These are phyloP conservation scores for Porogramme epimiltina DNA, from an alignment of 1,284 basidiomycete species.

Conservation along the genomic window DNA sequence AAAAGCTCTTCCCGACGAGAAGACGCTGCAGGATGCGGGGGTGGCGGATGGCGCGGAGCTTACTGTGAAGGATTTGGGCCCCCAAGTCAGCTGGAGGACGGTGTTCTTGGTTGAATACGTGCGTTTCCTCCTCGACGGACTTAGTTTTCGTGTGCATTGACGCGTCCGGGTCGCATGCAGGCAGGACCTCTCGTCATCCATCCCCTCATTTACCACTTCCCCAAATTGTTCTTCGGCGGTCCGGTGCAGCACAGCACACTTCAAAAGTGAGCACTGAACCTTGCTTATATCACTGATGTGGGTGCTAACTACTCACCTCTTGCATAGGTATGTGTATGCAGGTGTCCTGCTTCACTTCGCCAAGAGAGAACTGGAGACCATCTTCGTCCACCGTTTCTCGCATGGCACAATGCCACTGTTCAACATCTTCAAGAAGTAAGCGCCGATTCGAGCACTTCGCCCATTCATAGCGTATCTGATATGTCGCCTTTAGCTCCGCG, in stretches of 20 bases:
- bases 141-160: conserved; percentile 1
- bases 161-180: conserved; percentile 42
- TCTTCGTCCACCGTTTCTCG: conserved; percentile 95
- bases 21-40: conserved; percentile 58
- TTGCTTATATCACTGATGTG: neutral
- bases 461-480: conserved; percentile 9
- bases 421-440: conserved; percentile 92
- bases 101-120: conserved; percentile 94
- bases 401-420: conserved; percentile 90
- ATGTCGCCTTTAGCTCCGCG: conserved; percentile 58
- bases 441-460: conserved; percentile 9
- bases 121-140: conserved; percentile 34
- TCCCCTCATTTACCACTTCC: conserved; percentile 82
- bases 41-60: conserved; percentile 62
- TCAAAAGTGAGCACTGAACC: conserved; percentile 60
- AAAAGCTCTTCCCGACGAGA: conserved; percentile 64
- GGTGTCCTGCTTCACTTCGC: conserved; percentile 87
- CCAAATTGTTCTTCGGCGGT: conserved; percentile 67
- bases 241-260: conserved; percentile 73
- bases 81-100: conserved; percentile 84
- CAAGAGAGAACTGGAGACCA: conserved; percentile 93
- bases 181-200: conserved; percentile 91
- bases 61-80: conserved; percentile 85
- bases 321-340: conserved; percentile 71
- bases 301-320: neutral